phyloP scores from a whole-genome alignment of 73 alveolate genomes.

The Paramecium caudatum region DNA sequence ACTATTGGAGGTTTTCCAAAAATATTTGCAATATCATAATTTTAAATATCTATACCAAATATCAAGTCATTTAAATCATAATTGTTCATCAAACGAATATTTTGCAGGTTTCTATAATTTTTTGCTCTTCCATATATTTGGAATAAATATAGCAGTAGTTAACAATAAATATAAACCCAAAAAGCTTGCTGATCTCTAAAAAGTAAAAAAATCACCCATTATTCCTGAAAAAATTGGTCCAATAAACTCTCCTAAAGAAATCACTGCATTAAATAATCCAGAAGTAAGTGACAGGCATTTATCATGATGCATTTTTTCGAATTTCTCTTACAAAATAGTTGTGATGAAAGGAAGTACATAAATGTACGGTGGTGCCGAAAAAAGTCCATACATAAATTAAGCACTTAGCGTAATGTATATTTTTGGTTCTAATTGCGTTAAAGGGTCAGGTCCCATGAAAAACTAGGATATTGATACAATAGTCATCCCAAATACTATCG shows the following conservation, averaged over 20 bases:
- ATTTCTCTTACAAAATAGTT: neutral
- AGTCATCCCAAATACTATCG: neutral
- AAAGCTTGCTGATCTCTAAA: neutral
- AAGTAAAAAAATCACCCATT: neutral
- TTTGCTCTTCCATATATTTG: neutral
- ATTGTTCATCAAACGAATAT: neutral
- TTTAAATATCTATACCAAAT: neutral
- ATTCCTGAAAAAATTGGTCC: conserved; percentile 58
- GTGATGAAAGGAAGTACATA: conserved; percentile 7
- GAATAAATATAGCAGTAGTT: neutral
- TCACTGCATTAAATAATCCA: conserved; percentile 14
- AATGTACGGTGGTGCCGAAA: conserved; percentile 48
- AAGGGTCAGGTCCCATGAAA: conserved; percentile 59
- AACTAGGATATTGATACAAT: neutral
- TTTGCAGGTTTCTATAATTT: neutral
- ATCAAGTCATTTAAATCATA: neutral
- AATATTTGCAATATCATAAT: neutral
- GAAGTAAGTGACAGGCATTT: conserved; percentile 10
- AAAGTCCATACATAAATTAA: conserved; percentile 10
- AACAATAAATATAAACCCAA: conserved; percentile 17
- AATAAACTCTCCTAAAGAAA: conserved; percentile 20
- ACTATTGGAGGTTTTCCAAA: neutral
- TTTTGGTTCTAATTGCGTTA: neutral
- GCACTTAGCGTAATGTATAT: conserved; percentile 16
- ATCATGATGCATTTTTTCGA: neutral